A percentile compares a stretch with the other conserved stretches of the same genome.
These are phyloP conservation scores for Diplodia intermedia DNA, from an alignment of 2,329 filamentous ascomycete genomes.

Conservation along the genomic window DNA sequence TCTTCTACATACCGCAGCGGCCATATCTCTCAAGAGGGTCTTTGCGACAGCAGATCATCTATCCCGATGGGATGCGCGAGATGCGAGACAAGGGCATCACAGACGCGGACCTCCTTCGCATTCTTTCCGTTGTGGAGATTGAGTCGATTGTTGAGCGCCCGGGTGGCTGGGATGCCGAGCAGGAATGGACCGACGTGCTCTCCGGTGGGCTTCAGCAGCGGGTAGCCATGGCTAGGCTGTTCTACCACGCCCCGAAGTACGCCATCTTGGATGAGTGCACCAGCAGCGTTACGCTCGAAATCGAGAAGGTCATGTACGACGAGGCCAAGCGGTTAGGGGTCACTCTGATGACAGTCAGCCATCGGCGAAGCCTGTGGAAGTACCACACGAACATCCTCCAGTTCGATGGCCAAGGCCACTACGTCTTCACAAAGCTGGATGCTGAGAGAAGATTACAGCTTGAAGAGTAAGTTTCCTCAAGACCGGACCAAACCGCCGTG, in stretches of 20 bases:
- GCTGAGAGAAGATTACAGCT: constrained; percentile 83
- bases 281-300: constrained; percentile 90
- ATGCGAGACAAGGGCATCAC: constrained; percentile 86
- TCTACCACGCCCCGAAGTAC: constrained; percentile 91
- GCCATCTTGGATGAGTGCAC: constrained; percentile 98
- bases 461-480: constrained; percentile 70
- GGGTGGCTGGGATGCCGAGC: constrained; percentile 88
- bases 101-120: constrained; percentile 77
- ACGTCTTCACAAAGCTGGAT: constrained; percentile 87
- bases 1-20: constrained; percentile 97
- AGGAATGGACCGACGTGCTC: constrained; percentile 94
- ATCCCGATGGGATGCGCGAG: constrained; percentile 85
- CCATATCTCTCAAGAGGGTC: constrained; percentile 92
- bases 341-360: constrained; percentile 95
- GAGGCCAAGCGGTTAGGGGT: constrained; percentile 90
- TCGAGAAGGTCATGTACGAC: constrained; percentile 96
- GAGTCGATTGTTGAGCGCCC: constrained; percentile 81
- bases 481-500: not conserved
- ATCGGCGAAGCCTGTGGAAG: constrained; percentile 91
- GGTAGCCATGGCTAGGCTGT: constrained; percentile 93
- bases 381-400: constrained; percentile 95
- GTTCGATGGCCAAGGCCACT: constrained; percentile 93
- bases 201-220: constrained; percentile 93
- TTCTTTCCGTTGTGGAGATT: constrained; percentile 81
- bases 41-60: constrained; percentile 95